A percentile compares a stretch with the other conserved stretches of the same genome.
Conservation (phyloP, 2,329 filamentous ascomycete species). For the Alternaria dauci region DNA sequence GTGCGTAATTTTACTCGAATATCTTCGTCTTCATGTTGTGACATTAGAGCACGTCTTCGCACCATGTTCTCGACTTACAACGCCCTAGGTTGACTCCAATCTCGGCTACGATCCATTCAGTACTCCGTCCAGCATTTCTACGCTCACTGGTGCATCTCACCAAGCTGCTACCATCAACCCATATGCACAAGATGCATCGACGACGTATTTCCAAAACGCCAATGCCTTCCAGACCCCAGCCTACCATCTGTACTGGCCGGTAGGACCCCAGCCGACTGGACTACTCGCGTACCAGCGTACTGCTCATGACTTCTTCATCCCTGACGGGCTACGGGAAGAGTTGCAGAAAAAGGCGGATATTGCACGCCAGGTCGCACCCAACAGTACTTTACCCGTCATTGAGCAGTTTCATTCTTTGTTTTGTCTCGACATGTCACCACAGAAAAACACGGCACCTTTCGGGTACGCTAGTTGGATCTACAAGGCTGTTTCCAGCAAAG, state of each 20-base stretch:
- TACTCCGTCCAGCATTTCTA: constrained; percentile 44
- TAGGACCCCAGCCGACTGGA: constrained; percentile 82
- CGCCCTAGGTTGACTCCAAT: constrained; percentile 44
- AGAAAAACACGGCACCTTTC: constrained; percentile 81
- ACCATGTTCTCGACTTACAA: constrained; percentile 10
- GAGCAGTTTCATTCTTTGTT: constrained; percentile 94
- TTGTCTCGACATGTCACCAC: constrained; percentile 81
- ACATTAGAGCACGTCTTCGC: background rate
- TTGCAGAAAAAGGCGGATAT: constrained; percentile 89
- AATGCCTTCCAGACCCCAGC: constrained; percentile 63
- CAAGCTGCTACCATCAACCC: constrained; percentile 63
- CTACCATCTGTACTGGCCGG: constrained; percentile 91
- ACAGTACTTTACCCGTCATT: constrained; percentile 76
- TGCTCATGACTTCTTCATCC: constrained; percentile 90
- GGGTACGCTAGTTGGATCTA: constrained; percentile 94
- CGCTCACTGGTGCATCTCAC: constrained; percentile 47
- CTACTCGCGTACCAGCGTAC: constrained; percentile 84
- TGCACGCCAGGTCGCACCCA: constrained; percentile 83
- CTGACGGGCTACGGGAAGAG: constrained; percentile 86
- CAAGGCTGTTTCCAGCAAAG: constrained; percentile 89
- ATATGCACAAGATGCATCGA: constrained; percentile 76
- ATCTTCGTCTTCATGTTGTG: background rate
- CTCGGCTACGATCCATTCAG: constrained; percentile 58
- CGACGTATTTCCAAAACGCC: constrained; percentile 71
- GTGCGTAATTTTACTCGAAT: constrained; percentile 49